Base-by-base conservation (phyloP, 257 asterid genomes). In the Jacaranda copaia region DNA sequence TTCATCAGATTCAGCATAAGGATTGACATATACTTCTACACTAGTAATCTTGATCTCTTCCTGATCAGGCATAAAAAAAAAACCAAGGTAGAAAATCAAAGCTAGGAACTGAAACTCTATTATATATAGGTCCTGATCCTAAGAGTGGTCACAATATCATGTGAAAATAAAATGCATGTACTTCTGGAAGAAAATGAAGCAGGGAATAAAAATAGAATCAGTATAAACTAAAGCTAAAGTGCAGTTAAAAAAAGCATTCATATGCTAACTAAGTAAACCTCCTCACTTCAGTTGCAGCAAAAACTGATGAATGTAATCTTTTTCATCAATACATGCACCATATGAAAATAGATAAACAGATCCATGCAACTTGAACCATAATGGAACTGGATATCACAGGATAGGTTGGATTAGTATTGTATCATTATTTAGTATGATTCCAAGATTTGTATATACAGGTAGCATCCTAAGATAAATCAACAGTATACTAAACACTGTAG, bases 1-100 rank as follows among this genome's bases (percentile, higher is more conserved):
- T 57, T 87, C 97, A 61, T 91, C 99, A 53, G 83, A 79, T 80
- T 93, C 97, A 51, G 89, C 72, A 74, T 91, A 93, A 46, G 98
- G 99, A 83, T 96, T 93, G 36, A 93, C 93, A 73, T 82, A 93
- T 10, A 96, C 88, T 70, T 93, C 96, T 1, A 83, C 86, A 52
- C 89, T 87, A 58, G 85, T 87, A 74, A 93, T 91, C 96, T 93
- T 96, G 83, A 96, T 89, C 74, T 92, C 99, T 81, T 91, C 96
- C 98, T 93, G 87, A 79, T 85, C n/a, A 75, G 68, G 79, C 8
- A 85, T 68, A 69, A 66, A 5, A 40, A 71, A 32, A 61, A 58
- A 70, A 51, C 68, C 6, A 42, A 49, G 32, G 1, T 2, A 55
- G 18, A 32, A 70, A 52, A 18, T 14, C 25, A 74, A 35, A 81